Evolutionary conservation across 805 yeast genomes (phyloP), one percentile per base, ranked within the genome.

Genomic region (Suhomyces sp.): DNA sequence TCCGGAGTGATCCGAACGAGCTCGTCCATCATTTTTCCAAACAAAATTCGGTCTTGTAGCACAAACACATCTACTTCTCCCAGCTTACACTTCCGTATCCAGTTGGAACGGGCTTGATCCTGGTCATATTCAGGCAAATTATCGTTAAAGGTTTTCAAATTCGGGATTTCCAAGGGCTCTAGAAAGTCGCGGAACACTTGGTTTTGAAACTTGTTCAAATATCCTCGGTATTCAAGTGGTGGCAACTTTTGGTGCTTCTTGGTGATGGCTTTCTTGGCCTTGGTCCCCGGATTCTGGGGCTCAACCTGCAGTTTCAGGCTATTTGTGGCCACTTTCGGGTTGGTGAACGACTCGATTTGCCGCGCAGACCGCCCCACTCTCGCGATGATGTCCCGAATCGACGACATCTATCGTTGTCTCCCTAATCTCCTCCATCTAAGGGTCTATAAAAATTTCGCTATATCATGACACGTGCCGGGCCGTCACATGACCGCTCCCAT

Each of bases 301-400:
- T 17, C n/a, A 4, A 21, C 3, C 17, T 2, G 44, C 17, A 22
- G 10, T 22, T 12, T 10, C 22, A 2, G 6, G 22, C 13, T 10
- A 3, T n/a, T 37, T 8, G 2, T 7, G 2, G 3, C 13, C 22
- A 19, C 22, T 8, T 19, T 37, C 21, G 33, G n/a, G 22, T 22
- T 35, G 13, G 56, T 44, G n/a, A 57, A 47, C 46, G 59, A 52
- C 48, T 68, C 69, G 7, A 60, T 50, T 51, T 58, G 62, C 43
- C 68, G 68, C 9, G 63, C 67, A 33, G 67, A 65, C 21, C 71
- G 64, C n/a, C 68, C 65, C 24, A 70, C 64, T 33, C 74, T 60
- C 33, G 63, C 60, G 51, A 72, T 67, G 31, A 75, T 70, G 40
- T 67, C 73, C 48, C 66, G 60, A 13, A 72, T 60, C 10, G 68